Conservation (phyloP, 306 rosid genomes). For the Sechiopsis laciniata region DNA sequence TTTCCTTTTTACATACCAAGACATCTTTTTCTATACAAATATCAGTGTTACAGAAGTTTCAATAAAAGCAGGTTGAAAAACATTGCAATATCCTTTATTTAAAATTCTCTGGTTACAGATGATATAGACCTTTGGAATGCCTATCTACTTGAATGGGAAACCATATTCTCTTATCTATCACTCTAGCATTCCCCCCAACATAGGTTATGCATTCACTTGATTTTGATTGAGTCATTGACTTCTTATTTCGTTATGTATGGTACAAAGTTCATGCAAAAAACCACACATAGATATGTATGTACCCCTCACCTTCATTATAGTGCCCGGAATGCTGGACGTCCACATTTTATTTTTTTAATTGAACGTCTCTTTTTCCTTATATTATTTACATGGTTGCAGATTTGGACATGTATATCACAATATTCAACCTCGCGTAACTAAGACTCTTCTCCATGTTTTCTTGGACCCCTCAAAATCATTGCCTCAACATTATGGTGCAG, state of each 20-base stretch:
- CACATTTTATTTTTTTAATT: not conserved
- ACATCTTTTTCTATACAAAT: not conserved
- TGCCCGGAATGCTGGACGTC: conserved; percentile 11
- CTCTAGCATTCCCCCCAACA: not conserved
- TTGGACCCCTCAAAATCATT: conserved; percentile 76
- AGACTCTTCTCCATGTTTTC: conserved; percentile 78
- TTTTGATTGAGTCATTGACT: not conserved
- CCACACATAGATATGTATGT: not conserved
- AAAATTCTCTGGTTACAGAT: not conserved
- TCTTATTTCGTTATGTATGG: not conserved
- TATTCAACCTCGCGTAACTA: conserved; percentile 79
- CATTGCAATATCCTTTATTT: not conserved
- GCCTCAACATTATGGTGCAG: conserved; percentile 92
- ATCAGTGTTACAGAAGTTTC: not conserved
- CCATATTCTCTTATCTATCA: not conserved
- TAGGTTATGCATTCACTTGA: not conserved
- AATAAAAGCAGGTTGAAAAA: not conserved
- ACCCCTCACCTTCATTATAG: not conserved
- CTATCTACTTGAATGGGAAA: not conserved
- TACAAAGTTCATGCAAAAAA: conserved; percentile 6
- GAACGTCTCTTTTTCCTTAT: not conserved
- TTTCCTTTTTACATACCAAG: conserved; percentile 19
- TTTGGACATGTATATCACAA: conserved; percentile 79
- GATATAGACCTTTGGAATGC: conserved; percentile 3
- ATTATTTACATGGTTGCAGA: conserved; percentile 38